Evolutionary conservation across 2,329 filamentous ascomycete species (phyloP).

Genomic region (Exophiala bonariae): DNA sequence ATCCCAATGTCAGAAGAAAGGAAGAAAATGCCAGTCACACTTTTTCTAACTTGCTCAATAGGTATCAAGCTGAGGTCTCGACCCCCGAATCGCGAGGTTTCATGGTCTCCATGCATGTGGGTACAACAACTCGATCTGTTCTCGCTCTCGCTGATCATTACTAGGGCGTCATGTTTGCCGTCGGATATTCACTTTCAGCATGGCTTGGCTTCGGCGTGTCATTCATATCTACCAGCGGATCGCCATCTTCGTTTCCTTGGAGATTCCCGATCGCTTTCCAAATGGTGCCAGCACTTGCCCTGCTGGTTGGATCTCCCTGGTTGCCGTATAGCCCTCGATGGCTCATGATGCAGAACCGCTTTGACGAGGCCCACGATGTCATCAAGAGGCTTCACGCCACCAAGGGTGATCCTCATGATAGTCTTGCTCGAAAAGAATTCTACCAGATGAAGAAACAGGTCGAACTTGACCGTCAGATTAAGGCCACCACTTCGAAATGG

Average conservation of each 20-base stretch:
- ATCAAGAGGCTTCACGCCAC: constrained; percentile 46
- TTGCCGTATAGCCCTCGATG: constrained; percentile 54
- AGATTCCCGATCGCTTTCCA: constrained; percentile 43
- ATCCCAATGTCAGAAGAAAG: constrained; percentile 34
- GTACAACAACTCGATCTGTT: constrained; percentile 42
- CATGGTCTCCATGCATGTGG: constrained; percentile 27
- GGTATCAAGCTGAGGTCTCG: constrained; percentile 27
- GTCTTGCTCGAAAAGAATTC: constrained; percentile 41
- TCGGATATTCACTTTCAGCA: constrained; percentile 25
- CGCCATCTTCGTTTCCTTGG: constrained; percentile 32
- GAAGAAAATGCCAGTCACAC: too few species aligned
- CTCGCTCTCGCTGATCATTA: constrained; percentile 39
- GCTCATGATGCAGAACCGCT: constrained; percentile 43
- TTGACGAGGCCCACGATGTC: constrained; percentile 43
- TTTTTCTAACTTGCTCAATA: constrained; percentile 39
- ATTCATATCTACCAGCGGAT: constrained; percentile 23
- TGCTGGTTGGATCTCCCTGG: constrained; percentile 39
- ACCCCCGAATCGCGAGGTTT: constrained; percentile 27
- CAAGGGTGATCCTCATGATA: constrained; percentile 39
- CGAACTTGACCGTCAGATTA: constrained; percentile 39
- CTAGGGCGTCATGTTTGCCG: constrained; percentile 25
- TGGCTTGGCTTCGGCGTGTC: constrained; percentile 27
- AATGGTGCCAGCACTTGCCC: constrained; percentile 39
- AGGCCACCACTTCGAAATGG: constrained; percentile 34
- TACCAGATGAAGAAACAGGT: constrained; percentile 47